These are phyloP conservation scores for Penicillium brevicompactum DNA, from an alignment of 2,329 filamentous ascomycete species.

Conservation along the genomic window DNA sequence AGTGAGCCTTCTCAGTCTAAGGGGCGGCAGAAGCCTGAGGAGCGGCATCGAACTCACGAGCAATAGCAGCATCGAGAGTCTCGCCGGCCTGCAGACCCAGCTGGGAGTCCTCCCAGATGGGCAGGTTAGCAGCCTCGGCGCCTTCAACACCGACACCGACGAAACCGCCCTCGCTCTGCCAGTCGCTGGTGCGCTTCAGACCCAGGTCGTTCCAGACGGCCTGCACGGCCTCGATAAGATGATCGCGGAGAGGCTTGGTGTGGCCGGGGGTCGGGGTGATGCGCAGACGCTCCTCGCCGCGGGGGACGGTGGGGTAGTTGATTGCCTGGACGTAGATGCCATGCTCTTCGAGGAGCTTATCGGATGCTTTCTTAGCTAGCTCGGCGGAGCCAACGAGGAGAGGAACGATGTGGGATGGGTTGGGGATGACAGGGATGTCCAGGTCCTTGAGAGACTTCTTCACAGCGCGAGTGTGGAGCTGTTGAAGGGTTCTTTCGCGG, in stretches of 20 bases:
- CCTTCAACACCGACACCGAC: conserved; percentile 83
- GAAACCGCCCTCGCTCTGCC: conserved; percentile 88
- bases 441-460: conserved; percentile 77
- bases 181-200: conserved; percentile 91
- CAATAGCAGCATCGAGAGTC: conserved; percentile 60
- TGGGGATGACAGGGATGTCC: conserved; percentile 95
- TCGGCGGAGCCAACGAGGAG: conserved; percentile 93
- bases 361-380: conserved; percentile 86
- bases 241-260: conserved; percentile 77
- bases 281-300: conserved; percentile 94
- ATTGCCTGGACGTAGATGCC: conserved; percentile 97
- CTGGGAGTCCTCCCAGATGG: conserved; percentile 93
- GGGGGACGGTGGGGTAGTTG: conserved; percentile 97
- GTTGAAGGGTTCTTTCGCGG: conserved; percentile 87
- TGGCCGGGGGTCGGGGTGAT: conserved; percentile 97
- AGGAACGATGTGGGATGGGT: conserved; percentile 94
- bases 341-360: conserved; percentile 86
- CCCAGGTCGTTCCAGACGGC: conserved; percentile 84
- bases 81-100: conserved; percentile 68
- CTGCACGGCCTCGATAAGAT: conserved; percentile 81
- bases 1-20: conserved; percentile 21
- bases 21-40: conserved; percentile 18
- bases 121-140: conserved; percentile 59
- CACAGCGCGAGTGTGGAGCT: conserved; percentile 92
- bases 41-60: conserved; percentile 39